Percentiles rank a stretch among this genome's conserved stretches.
Evolutionary conservation across 75 land plant species (phyloP).

Genomic region (Pinus albicaulis): DNA sequence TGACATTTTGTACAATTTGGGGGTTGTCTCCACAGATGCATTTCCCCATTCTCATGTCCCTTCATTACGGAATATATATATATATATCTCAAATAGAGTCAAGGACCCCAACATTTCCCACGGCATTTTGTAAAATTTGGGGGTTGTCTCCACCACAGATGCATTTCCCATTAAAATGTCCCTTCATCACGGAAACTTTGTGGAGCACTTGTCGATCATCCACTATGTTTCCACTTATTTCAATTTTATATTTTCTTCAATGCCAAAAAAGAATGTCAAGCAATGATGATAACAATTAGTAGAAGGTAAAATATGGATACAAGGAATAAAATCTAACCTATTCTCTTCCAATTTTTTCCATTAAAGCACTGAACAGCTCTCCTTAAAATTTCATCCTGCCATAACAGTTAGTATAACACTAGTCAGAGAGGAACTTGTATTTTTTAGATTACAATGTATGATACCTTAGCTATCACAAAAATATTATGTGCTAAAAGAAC

Average conservation of each 20-base stretch:
- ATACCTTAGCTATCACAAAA: constrained; percentile 2
- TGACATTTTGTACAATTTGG: too few relatives aligned
- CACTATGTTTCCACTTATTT: background rate
- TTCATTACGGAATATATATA: too few relatives aligned
- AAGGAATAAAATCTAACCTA: constrained; percentile 39
- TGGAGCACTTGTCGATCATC: background rate
- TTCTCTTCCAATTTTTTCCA: constrained; percentile 88
- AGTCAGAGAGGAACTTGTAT: background rate
- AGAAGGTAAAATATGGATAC: background rate
- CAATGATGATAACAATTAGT: background rate
- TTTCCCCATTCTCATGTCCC: too few relatives aligned
- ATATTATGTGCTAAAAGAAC: background rate
- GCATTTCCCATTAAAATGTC: too few relatives aligned
- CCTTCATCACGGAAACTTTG: too few relatives aligned
- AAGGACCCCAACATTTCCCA: too few relatives aligned
- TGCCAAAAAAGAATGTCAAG: background rate
- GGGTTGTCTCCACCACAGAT: too few relatives aligned
- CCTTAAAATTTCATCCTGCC: constrained; percentile 67
- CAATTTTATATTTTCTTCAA: background rate
- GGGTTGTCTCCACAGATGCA: too few relatives aligned
- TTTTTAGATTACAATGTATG: background rate
- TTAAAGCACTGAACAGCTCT: constrained; percentile 73
- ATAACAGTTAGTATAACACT: background rate
- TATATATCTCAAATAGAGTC: too few relatives aligned
- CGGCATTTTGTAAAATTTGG: too few relatives aligned